These are phyloP conservation scores for Penicillium polonicum DNA, from an alignment of 2,329 filamentous ascomycete species.

Conservation along the genomic window DNA sequence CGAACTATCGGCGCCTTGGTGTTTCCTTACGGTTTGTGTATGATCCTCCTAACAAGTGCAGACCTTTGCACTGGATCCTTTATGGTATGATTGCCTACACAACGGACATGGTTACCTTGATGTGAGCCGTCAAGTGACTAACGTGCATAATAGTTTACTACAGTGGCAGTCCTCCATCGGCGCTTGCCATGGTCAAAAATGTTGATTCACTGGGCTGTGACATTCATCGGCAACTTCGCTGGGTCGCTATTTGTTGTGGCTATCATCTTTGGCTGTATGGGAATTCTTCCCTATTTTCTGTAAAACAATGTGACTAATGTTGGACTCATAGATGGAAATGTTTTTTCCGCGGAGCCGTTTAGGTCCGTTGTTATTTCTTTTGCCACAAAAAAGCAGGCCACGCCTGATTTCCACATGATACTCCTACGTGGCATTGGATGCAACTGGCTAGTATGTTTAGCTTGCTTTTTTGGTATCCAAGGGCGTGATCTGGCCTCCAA, in stretches of 20 bases:
- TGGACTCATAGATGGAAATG: slow-evolving; percentile 42
- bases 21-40: slow-evolving; percentile 52
- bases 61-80: slow-evolving; percentile 52
- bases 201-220: slow-evolving; percentile 45
- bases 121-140: neutral
- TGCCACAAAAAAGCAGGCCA: slow-evolving; percentile 51
- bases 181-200: slow-evolving; percentile 39
- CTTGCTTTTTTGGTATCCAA: slow-evolving; percentile 47
- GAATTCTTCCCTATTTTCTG: neutral
- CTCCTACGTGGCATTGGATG: slow-evolving; percentile 56
- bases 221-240: slow-evolving; percentile 52
- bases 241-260: slow-evolving; percentile 51
- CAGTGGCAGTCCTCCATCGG: slow-evolving; percentile 46
- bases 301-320: neutral
- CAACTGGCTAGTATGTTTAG: slow-evolving; percentile 60
- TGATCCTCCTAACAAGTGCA: slow-evolving; percentile 51
- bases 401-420: slow-evolving; percentile 52
- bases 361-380: slow-evolving; percentile 47
- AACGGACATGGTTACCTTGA: too few species aligned
- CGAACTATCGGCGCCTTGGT: slow-evolving; percentile 47
- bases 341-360: slow-evolving; percentile 48
- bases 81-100: slow-evolving; percentile 35
- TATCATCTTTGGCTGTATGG: slow-evolving; percentile 48
- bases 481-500: slow-evolving; percentile 55
- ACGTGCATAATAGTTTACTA: slow-evolving; percentile 39